Percentiles rank a stretch among this genome's conserved stretches.
These are phyloP conservation scores for Alternaria brassicicola DNA, from an alignment of 2,329 filamentous ascomycete species.

Conservation along the genomic window DNA sequence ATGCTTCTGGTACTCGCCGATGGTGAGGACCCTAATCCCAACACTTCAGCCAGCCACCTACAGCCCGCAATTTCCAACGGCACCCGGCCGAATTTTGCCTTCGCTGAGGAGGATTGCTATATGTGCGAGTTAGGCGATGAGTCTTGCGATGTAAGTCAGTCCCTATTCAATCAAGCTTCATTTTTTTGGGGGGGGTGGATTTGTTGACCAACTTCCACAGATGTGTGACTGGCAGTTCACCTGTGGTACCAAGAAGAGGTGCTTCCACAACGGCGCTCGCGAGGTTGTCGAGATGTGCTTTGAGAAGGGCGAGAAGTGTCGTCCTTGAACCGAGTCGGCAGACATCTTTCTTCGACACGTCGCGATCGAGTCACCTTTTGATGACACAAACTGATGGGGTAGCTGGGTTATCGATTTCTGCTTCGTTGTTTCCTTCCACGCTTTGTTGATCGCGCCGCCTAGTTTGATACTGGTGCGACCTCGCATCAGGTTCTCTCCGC, in stretches of 20 bases:
- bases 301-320: conserved; percentile 12
- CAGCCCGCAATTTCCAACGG: neutral
- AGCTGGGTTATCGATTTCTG: neutral
- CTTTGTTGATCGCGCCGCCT: neutral
- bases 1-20: neutral
- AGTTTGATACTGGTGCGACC: neutral
- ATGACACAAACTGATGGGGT: neutral
- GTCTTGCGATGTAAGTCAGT: conserved; percentile 6
- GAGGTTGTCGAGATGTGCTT: conserved; percentile 13
- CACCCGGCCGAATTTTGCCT: neutral
- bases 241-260: conserved; percentile 20
- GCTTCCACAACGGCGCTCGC: conserved; percentile 4
- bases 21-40: neutral
- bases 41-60: neutral
- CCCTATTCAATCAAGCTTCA: neutral
- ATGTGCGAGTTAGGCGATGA: neutral
- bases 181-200: neutral
- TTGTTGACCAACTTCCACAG: conserved; percentile 8
- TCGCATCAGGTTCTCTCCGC: neutral
- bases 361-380: neutral
- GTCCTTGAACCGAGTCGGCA: neutral
- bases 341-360: neutral
- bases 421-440: neutral
- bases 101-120: conserved; percentile 6
- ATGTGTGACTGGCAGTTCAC: conserved; percentile 14